phyloP scores from a whole-genome alignment of 805 yeast species.

The Wickerhamiella spandovensis region DNA sequence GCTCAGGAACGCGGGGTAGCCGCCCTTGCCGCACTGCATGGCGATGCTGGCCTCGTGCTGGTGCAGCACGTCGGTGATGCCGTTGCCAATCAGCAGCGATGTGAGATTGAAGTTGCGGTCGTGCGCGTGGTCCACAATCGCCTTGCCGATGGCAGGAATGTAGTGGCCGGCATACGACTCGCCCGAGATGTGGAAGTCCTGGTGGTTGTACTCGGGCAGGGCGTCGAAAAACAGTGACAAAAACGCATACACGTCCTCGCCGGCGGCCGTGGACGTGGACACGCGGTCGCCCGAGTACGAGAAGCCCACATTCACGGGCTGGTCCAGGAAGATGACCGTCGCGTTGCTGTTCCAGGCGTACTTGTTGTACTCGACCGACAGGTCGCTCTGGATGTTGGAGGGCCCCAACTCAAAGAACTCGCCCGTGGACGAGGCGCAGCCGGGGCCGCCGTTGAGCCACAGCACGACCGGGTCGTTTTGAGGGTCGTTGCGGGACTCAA shows the following conservation, averaged over 20 bases:
- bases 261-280: slow-evolving; percentile 44
- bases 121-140: slow-evolving; percentile 37
- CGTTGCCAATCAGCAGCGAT: slow-evolving; percentile 85
- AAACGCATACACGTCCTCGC: slow-evolving; percentile 78
- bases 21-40: slow-evolving; percentile 92
- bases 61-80: slow-evolving; percentile 73
- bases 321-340: slow-evolving; percentile 82
- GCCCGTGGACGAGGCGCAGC: slow-evolving; percentile 90
- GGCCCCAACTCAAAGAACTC: slow-evolving; percentile 91
- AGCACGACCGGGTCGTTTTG: slow-evolving; percentile 69
- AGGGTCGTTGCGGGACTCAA: slow-evolving; percentile 77
- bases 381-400: slow-evolving; percentile 54
- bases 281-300: slow-evolving; percentile 43
- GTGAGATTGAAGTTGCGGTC: slow-evolving; percentile 58
- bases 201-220: slow-evolving; percentile 58
- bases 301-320: slow-evolving; percentile 90
- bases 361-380: slow-evolving; percentile 67
- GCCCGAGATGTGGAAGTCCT: slow-evolving; percentile 78
- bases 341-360: slow-evolving; percentile 90
- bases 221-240: slow-evolving; percentile 75
- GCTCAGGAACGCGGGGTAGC: slow-evolving; percentile 58
- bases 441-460: slow-evolving; percentile 96
- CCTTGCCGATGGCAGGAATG: slow-evolving; percentile 70
- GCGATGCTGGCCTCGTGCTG: slow-evolving; percentile 78
- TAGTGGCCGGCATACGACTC: slow-evolving; percentile 94